Evolutionary conservation across 1,284 basidiomycete species (phyloP).

Genomic region (Cystobasidium slooffiae): DNA sequence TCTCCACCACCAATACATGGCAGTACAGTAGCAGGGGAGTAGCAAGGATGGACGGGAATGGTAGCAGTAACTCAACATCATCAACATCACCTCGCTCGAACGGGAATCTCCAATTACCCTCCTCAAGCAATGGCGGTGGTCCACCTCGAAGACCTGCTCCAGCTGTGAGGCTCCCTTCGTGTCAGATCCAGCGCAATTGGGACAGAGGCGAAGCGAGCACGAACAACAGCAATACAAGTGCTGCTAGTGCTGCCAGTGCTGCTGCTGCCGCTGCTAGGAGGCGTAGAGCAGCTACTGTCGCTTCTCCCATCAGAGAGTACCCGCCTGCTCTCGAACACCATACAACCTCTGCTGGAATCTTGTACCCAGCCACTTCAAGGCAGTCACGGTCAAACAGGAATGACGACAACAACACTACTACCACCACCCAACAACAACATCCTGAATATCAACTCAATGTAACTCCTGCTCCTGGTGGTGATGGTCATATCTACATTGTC

Average conservation of each 20-base stretch:
- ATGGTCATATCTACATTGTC: conserved; percentile 1
- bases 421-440: neutral
- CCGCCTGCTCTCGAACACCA: neutral
- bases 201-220: conserved; percentile 26
- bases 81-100: neutral
- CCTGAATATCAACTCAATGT: neutral
- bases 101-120: neutral
- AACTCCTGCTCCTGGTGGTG: neutral
- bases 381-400: neutral
- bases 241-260: conserved; percentile 10
- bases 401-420: neutral
- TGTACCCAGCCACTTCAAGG: neutral
- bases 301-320: neutral
- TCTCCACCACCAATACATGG: too few relatives aligned
- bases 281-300: conserved; percentile 9
- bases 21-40: too few relatives aligned
- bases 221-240: conserved; percentile 5
- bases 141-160: conserved; percentile 11
- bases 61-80: neutral
- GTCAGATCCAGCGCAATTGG: conserved; percentile 16
- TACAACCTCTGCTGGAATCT: too few relatives aligned
- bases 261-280: conserved; percentile 10
- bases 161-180: conserved; percentile 18
- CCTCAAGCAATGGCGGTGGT: neutral
- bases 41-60: too few relatives aligned